Conservation (phyloP, 2,329 filamentous ascomycete species). For the Colletotrichum noveboracense region DNA sequence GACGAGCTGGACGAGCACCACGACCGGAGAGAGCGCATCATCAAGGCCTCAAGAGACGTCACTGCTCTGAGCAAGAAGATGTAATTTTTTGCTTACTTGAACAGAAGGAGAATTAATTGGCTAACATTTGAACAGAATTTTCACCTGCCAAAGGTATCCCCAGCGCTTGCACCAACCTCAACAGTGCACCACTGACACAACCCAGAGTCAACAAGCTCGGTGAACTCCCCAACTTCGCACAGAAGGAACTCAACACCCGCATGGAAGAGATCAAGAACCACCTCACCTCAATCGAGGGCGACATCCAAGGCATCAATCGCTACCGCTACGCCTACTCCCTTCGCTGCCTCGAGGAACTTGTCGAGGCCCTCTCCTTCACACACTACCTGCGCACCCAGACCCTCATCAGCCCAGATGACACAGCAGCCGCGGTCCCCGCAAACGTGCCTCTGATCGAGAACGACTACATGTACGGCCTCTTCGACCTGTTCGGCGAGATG, state of each 20-base stretch:
- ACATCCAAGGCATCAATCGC: conserved; percentile 80
- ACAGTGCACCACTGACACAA: background rate
- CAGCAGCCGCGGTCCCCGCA: conserved; percentile 51
- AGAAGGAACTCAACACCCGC: conserved; percentile 72
- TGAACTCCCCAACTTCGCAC: conserved; percentile 46
- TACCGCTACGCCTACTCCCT: conserved; percentile 83
- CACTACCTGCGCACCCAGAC: conserved; percentile 83
- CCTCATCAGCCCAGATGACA: conserved; percentile 72
- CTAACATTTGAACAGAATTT: conserved; percentile 35
- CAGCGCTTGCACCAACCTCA: too few relatives aligned
- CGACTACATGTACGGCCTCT: conserved; percentile 90
- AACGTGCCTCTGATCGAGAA: conserved; percentile 73
- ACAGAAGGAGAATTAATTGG: background rate
- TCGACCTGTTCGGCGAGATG: conserved; percentile 93
- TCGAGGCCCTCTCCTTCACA: conserved; percentile 88
- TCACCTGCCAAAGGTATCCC: conserved; percentile 46
- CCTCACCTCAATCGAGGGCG: conserved; percentile 70
- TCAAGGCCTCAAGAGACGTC: conserved; percentile 91
- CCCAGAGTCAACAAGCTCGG: conserved; percentile 18
- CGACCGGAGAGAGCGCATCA: conserved; percentile 86
- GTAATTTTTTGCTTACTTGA: conserved; percentile 50
- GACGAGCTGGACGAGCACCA: conserved; percentile 93
- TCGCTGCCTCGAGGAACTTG: conserved; percentile 89
- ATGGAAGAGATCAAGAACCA: conserved; percentile 73
- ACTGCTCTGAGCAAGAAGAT: conserved; percentile 97